A percentile compares a stretch with the other conserved stretches of the same genome.
Evolutionary conservation across 257 asterid genomes (phyloP).

Genomic region (Marsdenia floribunda): DNA sequence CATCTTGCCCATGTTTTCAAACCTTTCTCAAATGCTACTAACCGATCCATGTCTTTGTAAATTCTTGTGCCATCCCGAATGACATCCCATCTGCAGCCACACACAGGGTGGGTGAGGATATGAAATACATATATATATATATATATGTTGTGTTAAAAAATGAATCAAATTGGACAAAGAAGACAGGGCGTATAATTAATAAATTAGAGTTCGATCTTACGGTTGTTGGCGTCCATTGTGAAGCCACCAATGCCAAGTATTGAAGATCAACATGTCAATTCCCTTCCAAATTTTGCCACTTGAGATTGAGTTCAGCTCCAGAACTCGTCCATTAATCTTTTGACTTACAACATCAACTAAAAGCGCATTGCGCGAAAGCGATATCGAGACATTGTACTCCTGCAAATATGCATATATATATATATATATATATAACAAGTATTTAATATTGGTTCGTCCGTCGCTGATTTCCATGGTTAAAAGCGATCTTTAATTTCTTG

Average conservation of each 20-base stretch:
- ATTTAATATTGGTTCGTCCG: too few relatives aligned
- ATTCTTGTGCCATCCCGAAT: conserved; percentile 18
- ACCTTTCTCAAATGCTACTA: conserved; percentile 24
- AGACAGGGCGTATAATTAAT: background rate
- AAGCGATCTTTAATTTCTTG: too few relatives aligned
- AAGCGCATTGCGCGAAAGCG: conserved; percentile 33
- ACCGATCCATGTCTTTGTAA: conserved; percentile 25
- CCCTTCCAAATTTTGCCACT: conserved; percentile 46
- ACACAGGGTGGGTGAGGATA: background rate
- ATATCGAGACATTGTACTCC: conserved; percentile 41
- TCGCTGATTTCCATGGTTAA: too few relatives aligned
- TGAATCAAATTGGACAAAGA: background rate
- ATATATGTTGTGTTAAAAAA: background rate
- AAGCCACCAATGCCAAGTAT: conserved; percentile 78
- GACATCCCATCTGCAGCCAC: conserved; percentile 27
- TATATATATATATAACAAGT: too few relatives aligned
- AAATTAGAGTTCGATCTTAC: conserved; percentile 15
- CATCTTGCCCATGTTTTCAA: conserved; percentile 32
- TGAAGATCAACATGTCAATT: conserved; percentile 52
- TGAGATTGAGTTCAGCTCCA: conserved; percentile 41
- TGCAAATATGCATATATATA: conserved; percentile 10
- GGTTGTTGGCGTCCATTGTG: conserved; percentile 50
- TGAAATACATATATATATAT: too few relatives aligned
- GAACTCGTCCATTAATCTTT: conserved; percentile 30
- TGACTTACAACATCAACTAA: conserved; percentile 42